Percentiles rank a stretch among this genome's conserved stretches.
These are phyloP conservation scores for Medicago truncatula DNA, from an alignment of 306 rosid genomes.

Conservation along the genomic window MtrunA17r5.0-ANR NC_053043.1:11541001-11541500, in stretches of 20 bases:
- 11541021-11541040: conserved; percentile 50
- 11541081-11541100: conserved; percentile 78
- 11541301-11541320: not conserved
- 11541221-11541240: conserved; percentile 74
- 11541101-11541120: conserved; percentile 76
- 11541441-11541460: not conserved
- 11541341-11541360: not conserved
- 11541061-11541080: conserved; percentile 68
- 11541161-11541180: conserved; percentile 59
- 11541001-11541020: not conserved
- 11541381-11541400: not conserved
- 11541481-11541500: no score
- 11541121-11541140: conserved; percentile 74
- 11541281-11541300: not conserved
- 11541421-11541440: not conserved
- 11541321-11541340: not conserved
- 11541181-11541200: conserved; percentile 50
- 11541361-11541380: not conserved
- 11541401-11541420: not conserved
- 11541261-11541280: conserved; percentile 17
- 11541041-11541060: conserved; percentile 70
- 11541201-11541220: conserved; percentile 60
- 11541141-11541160: conserved; percentile 67
- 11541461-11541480: not conserved
- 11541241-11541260: conserved; percentile 69